Evolutionary conservation across 495 filamentous ascomycete species (phyloP).

Genomic region (Delitschia confertaspora): DNA sequence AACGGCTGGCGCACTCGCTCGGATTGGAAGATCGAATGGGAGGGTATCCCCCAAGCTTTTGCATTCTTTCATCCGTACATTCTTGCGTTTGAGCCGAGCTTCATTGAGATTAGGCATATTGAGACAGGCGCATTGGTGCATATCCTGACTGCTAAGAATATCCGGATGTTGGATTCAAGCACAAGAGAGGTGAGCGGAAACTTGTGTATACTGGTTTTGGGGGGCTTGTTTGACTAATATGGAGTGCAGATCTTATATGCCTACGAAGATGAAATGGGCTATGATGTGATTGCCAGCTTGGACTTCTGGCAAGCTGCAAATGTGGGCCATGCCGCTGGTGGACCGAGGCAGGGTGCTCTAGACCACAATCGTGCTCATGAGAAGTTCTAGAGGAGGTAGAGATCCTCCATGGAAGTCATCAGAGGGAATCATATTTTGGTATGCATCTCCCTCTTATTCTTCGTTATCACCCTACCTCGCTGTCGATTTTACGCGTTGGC

Average conservation of each 20-base stretch:
- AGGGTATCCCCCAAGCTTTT: constrained; percentile 83
- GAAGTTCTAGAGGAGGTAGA: constrained; percentile 6
- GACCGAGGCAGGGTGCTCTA: not conserved
- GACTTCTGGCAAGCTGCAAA: constrained; percentile 68
- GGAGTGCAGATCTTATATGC: constrained; percentile 73
- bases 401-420: not conserved
- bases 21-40: constrained; percentile 97
- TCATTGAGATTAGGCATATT: constrained; percentile 91
- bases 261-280: constrained; percentile 87
- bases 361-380: constrained; percentile 6
- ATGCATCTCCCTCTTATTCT: not conserved
- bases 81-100: constrained; percentile 95
- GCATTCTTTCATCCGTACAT: constrained; percentile 93
- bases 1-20: constrained; percentile 94
- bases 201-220: too few species aligned
- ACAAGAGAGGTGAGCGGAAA: constrained; percentile 90
- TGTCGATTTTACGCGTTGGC: not conserved
- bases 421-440: not conserved
- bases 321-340: not conserved
- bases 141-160: constrained; percentile 90
- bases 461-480: not conserved
- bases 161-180: constrained; percentile 92
- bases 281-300: constrained; percentile 88
- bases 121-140: constrained; percentile 84
- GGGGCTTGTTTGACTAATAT: too few species aligned